Evolutionary conservation across 1,284 basidiomycete genomes (phyloP), one percentile per base, ranked within the genome.

Genomic region (Cryptococcus jaspeensis): DNA sequence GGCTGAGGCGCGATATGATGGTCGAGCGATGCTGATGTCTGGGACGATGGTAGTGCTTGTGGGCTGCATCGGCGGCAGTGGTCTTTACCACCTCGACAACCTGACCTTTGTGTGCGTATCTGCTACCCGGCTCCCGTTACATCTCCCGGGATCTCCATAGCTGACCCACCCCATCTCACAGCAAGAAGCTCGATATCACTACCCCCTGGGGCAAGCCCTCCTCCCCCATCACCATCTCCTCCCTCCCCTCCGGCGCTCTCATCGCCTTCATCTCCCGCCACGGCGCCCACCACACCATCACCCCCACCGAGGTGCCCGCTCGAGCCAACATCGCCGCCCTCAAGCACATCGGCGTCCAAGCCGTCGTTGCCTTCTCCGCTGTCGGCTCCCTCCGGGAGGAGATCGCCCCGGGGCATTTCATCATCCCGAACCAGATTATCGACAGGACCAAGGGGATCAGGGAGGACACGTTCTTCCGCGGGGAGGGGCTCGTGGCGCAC

Each of bases 331-430:
- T 98, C 72, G 89, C 94, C 15, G 94, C 94, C 0, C 83, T 98
- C 66, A 98, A 98, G 80, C 86, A 85, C 51, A 82, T 99, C 62
- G 95, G 95, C 51, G 90, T 92, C 15, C 85, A 87, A 60, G 89
- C 87, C 41, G 85, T 99, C 69, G 81, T 98, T 60, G 92, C 94
- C 2, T 99, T 99, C 81, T 90, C 88, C 16, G 95, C 95, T 8
- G 95, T 99, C 43, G 95, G 95, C 38, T 93, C 90, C n/a, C 83
- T 99, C 42, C 83, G 92, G 45, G 95, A 99, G 77, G 92, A 97
- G 69, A 92, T 98, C 71, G 77, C 84, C n/a, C 91, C 91, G 0
- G 90, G 92, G 42, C 87, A 94, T 67, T 93, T 98, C 74, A 82
- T 87, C 52, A 84, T 99, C 46, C 94, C 95, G 0, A 82, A 84